A percentile compares a stretch with the other conserved stretches of the same genome.
These are phyloP conservation scores for Linum usitatissimum DNA, from an alignment of 345 rosid genomes.

Conservation along the genomic window DNA sequence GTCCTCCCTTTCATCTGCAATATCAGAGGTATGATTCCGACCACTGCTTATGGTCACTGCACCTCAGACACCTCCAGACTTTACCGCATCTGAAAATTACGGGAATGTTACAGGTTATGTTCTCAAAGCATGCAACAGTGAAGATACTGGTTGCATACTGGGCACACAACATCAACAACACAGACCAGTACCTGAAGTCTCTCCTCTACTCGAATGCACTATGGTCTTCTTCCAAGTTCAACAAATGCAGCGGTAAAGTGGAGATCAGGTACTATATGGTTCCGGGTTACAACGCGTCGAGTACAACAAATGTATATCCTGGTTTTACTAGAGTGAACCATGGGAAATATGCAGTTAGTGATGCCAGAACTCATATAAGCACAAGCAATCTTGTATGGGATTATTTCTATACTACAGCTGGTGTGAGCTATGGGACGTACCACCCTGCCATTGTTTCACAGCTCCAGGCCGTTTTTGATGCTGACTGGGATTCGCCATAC, in stretches of 20 bases:
- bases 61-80: no score
- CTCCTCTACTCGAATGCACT: constrained; percentile 62
- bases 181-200: constrained; percentile 59
- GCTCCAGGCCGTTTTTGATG: constrained; percentile 68
- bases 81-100: not conserved
- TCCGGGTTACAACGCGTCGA: constrained; percentile 54
- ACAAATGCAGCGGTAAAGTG: constrained; percentile 54
- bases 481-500: constrained; percentile 78
- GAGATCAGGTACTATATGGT: constrained; percentile 68
- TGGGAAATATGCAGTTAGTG: constrained; percentile 65
- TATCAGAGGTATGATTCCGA: constrained; percentile 46
- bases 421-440: constrained; percentile 72
- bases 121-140: constrained; percentile 72
- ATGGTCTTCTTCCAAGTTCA: constrained; percentile 54
- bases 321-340: constrained; percentile 66
- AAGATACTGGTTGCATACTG: constrained; percentile 70
- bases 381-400: constrained; percentile 86
- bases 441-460: constrained; percentile 47
- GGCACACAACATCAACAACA: constrained; percentile 51
- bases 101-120: constrained; percentile 41
- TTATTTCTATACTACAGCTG: constrained; percentile 72
- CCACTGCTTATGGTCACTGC: no score
- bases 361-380: constrained; percentile 63
- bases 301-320: constrained; percentile 59
- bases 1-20: constrained; percentile 63